A percentile compares a stretch with the other conserved stretches of the same genome.
These are phyloP conservation scores for Geotrichum klebahnii DNA, from an alignment of 1,139 yeast species.

Conservation along the genomic window DNA sequence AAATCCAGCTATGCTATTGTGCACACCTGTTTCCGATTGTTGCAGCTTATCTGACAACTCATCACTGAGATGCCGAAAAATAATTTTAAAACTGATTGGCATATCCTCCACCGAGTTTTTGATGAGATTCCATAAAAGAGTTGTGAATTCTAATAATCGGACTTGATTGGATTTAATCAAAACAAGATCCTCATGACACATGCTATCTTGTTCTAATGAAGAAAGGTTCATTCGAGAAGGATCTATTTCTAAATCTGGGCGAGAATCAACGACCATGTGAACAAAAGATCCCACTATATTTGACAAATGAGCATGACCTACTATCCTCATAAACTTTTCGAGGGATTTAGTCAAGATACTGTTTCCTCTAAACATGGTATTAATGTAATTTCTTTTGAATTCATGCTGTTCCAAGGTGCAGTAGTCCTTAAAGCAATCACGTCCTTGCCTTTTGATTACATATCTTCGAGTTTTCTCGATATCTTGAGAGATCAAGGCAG, in stretches of 20 bases:
- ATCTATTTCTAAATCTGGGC: constrained; percentile 68
- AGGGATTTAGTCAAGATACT: constrained; percentile 75
- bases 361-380: constrained; percentile 80
- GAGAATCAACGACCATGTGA: constrained; percentile 49
- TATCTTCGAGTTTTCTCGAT: constrained; percentile 8
- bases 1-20: constrained; percentile 71
- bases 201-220: constrained; percentile 26
- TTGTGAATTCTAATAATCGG: constrained; percentile 53
- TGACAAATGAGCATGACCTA: constrained; percentile 75
- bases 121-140: constrained; percentile 68
- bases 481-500: constrained; percentile 16
- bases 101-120: constrained; percentile 69
- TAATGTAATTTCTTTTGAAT: constrained; percentile 40
- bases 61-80: constrained; percentile 35
- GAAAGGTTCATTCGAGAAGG: constrained; percentile 48
- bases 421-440: constrained; percentile 3
- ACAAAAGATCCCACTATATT: constrained; percentile 68
- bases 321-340: constrained; percentile 69
- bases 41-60: constrained; percentile 24
- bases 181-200: constrained; percentile 39
- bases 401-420: constrained; percentile 20
- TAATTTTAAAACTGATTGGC: constrained; percentile 60
- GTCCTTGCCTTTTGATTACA: constrained; percentile 9
- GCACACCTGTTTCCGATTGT: constrained; percentile 24
- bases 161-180: constrained; percentile 51